Evolutionary conservation across 2,329 filamentous ascomycete genomes (phyloP), one percentile per base, ranked within the genome.

Genomic region (Fusarium lyarnte): DNA sequence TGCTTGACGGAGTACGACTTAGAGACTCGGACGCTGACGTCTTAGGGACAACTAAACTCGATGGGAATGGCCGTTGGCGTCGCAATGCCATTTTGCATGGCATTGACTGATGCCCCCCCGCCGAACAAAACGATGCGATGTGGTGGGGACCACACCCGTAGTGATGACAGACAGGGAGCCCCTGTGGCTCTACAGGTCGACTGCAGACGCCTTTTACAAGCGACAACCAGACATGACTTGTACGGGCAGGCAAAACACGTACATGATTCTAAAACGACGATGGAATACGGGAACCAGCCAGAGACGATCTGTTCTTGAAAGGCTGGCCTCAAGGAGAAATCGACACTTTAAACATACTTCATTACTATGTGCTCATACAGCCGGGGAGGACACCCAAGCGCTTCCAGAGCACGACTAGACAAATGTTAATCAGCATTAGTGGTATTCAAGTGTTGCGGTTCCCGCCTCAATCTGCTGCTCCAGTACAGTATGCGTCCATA

Each of bases 121-220:
- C 69, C 61, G 68, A 70, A 58, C 66, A 75, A 65, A 69, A 57
- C 71, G 71, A 77, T 76, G 74, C 64, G 73, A 75, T 75, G 42
- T 25, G 58, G 72, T 75, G 73, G 73, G 63, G 69, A 66, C 58
- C 52, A 63, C 64, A 68, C 69, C 64, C 55, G 63, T 61, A 63
- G 64, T 73, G 74, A 74, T 76, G 75, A 76, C 75, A 77, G 74
- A 73, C 74, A 77, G 70, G 76, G 74, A 73, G 65, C 74, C 76
- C 76, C 66, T 75, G 75, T 70, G 72, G 52, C 41, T 74, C 62
- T 67, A 69, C 66, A 76, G 62, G 66, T 74, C 73, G 54, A 64
- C 66, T 72, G 63, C 59, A 67, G 66, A 63, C 59, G 46, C 54
- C 62, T 60, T 51, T 58, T 46, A 35, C 52, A 58, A 64, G 36